Conservation (phyloP, 192 early-diverging fungal genomes). For the Podila minutissima region DNA sequence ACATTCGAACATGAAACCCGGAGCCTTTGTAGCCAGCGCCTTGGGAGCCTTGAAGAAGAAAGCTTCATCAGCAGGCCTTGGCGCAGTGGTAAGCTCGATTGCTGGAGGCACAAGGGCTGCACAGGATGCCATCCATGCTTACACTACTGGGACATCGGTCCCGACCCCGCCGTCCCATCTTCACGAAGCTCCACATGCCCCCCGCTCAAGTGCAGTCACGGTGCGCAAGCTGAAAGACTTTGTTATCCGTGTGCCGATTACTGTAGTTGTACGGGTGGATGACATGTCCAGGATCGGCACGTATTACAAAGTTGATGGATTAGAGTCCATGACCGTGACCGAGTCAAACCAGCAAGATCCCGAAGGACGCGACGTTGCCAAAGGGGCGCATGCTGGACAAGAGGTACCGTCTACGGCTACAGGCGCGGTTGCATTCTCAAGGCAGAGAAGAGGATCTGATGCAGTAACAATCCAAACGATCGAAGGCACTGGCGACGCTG, state of each 20-base stretch:
- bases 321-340: no score
- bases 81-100: not conserved
- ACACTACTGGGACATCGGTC: no score
- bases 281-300: slow-evolving; percentile 3
- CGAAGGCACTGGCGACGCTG: no score
- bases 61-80: slow-evolving; percentile 8
- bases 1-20: not conserved
- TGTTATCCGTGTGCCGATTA: slow-evolving; percentile 41
- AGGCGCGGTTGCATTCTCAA: no score
- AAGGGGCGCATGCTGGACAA: no score
- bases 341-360: no score
- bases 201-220: not conserved
- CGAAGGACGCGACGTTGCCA: no score
- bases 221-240: slow-evolving; percentile 46
- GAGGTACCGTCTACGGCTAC: no score
- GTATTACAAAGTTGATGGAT: no score
- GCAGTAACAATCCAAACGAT: no score
- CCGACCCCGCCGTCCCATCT: no score
- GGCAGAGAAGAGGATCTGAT: no score
- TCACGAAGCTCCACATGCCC: not conserved
- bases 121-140: not conserved
- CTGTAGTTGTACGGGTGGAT: slow-evolving; percentile 31
- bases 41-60: slow-evolving; percentile 30
- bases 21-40: slow-evolving; percentile 10
- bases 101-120: not conserved